Evolutionary conservation across 352 stramenopile genomes (phyloP).

Genomic region (Globisporangium nagaii): DNA sequence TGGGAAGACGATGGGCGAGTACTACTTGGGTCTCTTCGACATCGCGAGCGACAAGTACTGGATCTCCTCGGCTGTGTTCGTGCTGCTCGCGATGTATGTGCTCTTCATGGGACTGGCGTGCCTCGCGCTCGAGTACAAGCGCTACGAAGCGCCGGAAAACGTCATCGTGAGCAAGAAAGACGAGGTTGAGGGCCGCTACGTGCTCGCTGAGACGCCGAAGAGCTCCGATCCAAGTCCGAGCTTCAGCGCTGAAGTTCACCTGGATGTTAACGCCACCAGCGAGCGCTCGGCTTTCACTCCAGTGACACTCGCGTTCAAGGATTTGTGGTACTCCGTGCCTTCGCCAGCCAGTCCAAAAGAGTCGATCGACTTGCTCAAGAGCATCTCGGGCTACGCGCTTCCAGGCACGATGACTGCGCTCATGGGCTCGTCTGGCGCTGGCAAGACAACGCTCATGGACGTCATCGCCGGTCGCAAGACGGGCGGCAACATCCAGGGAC

Average conservation of each 20-base stretch:
- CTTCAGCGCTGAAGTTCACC: no score
- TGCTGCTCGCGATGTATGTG: conserved; percentile 19
- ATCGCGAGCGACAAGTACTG: conserved; percentile 21
- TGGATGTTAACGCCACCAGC: no score
- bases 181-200: conserved; percentile 1
- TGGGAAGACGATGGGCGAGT: conserved; percentile 25
- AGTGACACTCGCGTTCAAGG: conserved; percentile 37
- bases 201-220: background rate
- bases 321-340: conserved; percentile 41
- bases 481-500: conserved; percentile 72
- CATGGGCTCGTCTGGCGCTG: conserved; percentile 72
- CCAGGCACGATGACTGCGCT: conserved; percentile 63
- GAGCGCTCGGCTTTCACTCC: no score
- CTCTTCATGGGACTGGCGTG: conserved; percentile 27
- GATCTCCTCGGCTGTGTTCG: conserved; percentile 20
- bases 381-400: conserved; percentile 39
- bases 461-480: conserved; percentile 93
- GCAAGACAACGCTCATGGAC: conserved; percentile 95
- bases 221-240: no score
- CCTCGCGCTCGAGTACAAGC: conserved; percentile 21
- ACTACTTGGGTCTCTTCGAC: conserved; percentile 23
- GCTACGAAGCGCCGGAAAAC: conserved; percentile 16
- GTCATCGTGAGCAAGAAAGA: conserved; percentile 13
- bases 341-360: conserved; percentile 19
- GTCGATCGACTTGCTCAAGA: conserved; percentile 49